Evolutionary conservation across 2,329 filamentous ascomycete species (phyloP).

Genomic region (Stagonosporopsis chrysanthemi): DNA sequence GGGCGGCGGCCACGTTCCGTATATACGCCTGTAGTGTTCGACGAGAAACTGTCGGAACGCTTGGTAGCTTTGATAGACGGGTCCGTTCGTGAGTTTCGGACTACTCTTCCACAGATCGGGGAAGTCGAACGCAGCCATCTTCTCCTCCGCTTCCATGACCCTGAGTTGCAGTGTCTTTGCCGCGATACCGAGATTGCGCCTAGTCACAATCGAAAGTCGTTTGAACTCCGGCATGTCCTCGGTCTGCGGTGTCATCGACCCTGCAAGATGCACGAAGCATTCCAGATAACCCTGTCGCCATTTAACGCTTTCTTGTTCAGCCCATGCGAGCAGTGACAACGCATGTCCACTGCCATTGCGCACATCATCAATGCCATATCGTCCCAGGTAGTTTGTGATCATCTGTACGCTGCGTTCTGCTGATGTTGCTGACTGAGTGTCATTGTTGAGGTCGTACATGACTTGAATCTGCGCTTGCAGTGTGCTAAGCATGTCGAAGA

Average conservation of each 20-base stretch:
- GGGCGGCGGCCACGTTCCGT: conserved; percentile 69
- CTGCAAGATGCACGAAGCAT: conserved; percentile 71
- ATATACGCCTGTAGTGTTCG: conserved; percentile 63
- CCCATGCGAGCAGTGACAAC: conserved; percentile 69
- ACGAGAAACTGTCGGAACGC: conserved; percentile 68
- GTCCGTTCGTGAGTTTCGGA: conserved; percentile 43
- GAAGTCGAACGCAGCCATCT: conserved; percentile 67
- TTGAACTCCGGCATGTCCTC: conserved; percentile 65
- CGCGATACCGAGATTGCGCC: conserved; percentile 68
- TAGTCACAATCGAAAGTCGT: conserved; percentile 66
- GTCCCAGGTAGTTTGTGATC: conserved; percentile 67
- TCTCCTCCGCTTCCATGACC: conserved; percentile 68
- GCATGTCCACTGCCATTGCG: conserved; percentile 67
- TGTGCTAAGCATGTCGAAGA: conserved; percentile 69
- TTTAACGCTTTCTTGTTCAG: conserved; percentile 66
- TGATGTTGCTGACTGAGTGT: conserved; percentile 35
- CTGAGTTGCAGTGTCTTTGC: conserved; percentile 68
- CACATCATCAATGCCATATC: conserved; percentile 69
- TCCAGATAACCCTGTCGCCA: conserved; percentile 75
- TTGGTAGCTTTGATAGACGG: conserved; percentile 64
- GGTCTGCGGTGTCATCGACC: conserved; percentile 59
- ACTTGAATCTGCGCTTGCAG: conserved; percentile 67
- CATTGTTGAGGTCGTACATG: conserved; percentile 58
- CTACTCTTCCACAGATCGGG: conserved; percentile 64
- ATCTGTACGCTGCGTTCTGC: conserved; percentile 61